These are phyloP conservation scores for Nymphaea thermarum DNA, from an alignment of 164 flowering plant species.

Conservation along the genomic window DNA sequence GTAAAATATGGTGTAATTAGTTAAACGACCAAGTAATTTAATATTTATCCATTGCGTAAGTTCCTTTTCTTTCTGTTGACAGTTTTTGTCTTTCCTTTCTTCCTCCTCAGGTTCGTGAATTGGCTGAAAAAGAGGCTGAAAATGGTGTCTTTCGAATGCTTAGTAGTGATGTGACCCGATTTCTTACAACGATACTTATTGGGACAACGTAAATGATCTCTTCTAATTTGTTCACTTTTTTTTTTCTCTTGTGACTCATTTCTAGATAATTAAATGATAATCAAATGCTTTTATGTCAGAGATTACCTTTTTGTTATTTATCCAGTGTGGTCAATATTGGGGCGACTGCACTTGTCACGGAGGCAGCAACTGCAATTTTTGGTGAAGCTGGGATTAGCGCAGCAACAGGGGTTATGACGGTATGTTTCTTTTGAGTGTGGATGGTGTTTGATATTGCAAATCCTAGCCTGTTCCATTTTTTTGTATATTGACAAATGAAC, in stretches of 20 bases:
- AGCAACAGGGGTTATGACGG: constrained; percentile 99
- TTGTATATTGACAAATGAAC: no score
- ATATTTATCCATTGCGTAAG: not conserved
- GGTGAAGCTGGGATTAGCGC: constrained; percentile 99
- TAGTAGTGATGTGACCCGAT: constrained; percentile 89
- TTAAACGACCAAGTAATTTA: no score
- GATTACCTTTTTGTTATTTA: constrained; percentile 8
- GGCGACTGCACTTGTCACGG: constrained; percentile 98
- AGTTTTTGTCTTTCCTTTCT: constrained; percentile 3
- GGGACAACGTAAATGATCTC: constrained; percentile 79
- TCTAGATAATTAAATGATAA: not conserved
- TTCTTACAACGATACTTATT: constrained; percentile 92
- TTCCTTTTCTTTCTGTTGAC: not conserved
- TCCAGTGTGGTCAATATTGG: constrained; percentile 90
- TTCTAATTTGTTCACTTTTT: not conserved
- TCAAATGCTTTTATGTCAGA: not conserved
- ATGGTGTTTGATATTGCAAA: not conserved
- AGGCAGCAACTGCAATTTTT: constrained; percentile 87
- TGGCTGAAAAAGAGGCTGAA: constrained; percentile 95
- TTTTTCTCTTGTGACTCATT: not conserved
- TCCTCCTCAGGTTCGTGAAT: constrained; percentile 67
- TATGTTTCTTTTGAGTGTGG: constrained; percentile 18
- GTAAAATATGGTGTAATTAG: no score
- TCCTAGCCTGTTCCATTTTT: not conserved
- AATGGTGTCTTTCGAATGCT: constrained; percentile 93